Base-by-base conservation (phyloP, 1,284 basidiomycete genomes). In the Boletus sp. region DNA sequence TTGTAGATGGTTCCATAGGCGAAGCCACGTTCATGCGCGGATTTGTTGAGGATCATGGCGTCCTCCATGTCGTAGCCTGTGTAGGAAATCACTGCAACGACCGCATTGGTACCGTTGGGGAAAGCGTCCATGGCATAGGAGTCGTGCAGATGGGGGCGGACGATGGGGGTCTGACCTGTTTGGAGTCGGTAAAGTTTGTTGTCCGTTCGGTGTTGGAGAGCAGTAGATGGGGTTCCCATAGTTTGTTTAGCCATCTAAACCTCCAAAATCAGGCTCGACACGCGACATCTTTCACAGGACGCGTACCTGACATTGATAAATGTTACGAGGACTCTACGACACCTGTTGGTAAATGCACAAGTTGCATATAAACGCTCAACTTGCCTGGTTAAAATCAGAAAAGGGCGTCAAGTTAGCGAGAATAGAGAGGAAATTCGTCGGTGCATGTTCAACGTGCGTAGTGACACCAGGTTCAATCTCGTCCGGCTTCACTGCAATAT, bases 61-160 rank as follows among this genome's bases (percentile, higher is more conserved):
- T 99, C 96, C 72, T 99, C 96, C 96, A 99, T 99, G 68, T 99
- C 96, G 71, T 99, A 99, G 6, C 96, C 96, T 0, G 96, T 99
- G 69, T 99, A 99, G 0, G 96, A 99, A 58, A 99, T 98, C 65
- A 99, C 96, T 19, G 96, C 96, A 44, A 99, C 96, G 49, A 99
- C 80, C 14, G 96, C 96, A 68, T 99, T 99, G 36, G 91, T 97
- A 14, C 95, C 96, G 64, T 96, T 99, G 2, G 96, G 96, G 78
- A 94, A 99, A 43, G 91, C 85, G 69, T 99, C 96, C 86, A 99
- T 97, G 37, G 91, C 94, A 68, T 99, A 99, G n/a, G 85, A 84
- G 66, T 93, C 90, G 73, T 99, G 93, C 41, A 99, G 71, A 36
- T 76, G 79, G 4, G 96, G 96, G 22, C 96, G 89, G 23, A 98